Conservation (phyloP, 176 grass and related monocot species). For the barley (Hordeum vulgare) region DNA sequence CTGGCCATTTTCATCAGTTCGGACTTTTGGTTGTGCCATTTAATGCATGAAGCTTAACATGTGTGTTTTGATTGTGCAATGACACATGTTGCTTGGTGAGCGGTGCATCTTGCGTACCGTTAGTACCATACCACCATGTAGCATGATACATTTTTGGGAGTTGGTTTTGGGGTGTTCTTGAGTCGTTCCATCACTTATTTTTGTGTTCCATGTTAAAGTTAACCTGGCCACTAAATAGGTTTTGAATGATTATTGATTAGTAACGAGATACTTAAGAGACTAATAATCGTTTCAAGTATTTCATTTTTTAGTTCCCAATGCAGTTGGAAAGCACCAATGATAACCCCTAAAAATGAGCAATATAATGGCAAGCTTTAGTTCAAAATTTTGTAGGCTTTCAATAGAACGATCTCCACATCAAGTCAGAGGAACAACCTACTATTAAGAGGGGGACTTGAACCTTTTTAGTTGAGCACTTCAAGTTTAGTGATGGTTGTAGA, state of each 20-base stretch:
- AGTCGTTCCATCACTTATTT: neutral
- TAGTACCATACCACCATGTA: neutral
- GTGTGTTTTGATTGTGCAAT: neutral
- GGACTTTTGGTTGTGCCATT: too few relatives aligned
- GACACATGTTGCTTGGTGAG: neutral
- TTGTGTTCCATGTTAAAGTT: neutral
- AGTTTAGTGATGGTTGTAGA: neutral
- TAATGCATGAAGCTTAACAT: too few relatives aligned
- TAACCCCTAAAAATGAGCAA: neutral
- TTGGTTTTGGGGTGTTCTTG: neutral
- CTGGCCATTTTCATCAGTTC: too few relatives aligned
- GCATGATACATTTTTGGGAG: neutral
- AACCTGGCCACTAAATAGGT: neutral
- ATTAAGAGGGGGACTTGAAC: too few relatives aligned
- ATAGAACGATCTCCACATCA: too few relatives aligned
- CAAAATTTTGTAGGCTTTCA: too few relatives aligned
- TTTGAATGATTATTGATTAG: neutral
- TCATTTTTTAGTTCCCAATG: too few relatives aligned
- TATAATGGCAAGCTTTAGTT: too few relatives aligned
- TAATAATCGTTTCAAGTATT: too few relatives aligned
- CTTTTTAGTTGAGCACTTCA: too few relatives aligned
- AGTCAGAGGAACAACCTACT: too few relatives aligned
- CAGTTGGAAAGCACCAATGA: too few relatives aligned
- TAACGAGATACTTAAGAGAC: neutral
- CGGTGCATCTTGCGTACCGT: neutral